Conservation (phyloP, 164 flowering plant genomes). For the Taxillus chinensis region DNA sequence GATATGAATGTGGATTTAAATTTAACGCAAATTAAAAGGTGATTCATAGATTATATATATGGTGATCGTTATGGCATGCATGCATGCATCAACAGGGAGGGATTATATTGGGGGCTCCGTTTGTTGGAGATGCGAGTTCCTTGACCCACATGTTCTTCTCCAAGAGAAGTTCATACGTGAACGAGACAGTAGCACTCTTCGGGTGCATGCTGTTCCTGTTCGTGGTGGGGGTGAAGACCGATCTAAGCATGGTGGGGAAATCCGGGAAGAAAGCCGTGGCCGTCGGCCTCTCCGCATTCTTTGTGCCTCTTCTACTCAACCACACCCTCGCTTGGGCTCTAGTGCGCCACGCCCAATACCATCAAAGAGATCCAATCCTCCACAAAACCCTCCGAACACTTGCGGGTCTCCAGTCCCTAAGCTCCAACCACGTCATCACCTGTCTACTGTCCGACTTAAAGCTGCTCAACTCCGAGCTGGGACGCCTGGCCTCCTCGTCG, state of each 20-base stretch:
- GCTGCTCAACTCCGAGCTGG: conserved; percentile 39
- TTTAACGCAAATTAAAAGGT: too few relatives aligned
- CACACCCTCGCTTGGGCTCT: neutral
- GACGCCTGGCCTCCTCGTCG: conserved; percentile 25
- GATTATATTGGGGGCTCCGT: too few relatives aligned
- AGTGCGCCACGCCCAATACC: neutral
- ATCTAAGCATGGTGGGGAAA: neutral
- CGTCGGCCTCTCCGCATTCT: neutral
- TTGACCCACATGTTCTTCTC: neutral
- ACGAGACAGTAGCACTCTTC: neutral
- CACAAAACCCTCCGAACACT: neutral
- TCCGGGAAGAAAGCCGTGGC: neutral
- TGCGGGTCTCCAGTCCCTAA: conserved; percentile 4
- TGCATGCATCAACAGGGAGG: too few relatives aligned
- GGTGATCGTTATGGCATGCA: too few relatives aligned
- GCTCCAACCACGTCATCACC: conserved; percentile 25
- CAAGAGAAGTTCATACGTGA: neutral
- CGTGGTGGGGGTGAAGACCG: neutral
- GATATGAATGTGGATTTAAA: too few relatives aligned
- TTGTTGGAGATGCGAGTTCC: too few relatives aligned
- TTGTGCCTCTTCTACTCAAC: neutral
- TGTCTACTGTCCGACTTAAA: conserved; percentile 30
- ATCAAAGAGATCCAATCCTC: neutral
- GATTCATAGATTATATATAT: too few relatives aligned
- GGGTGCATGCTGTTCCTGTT: neutral